Percentiles rank a stretch among this genome's conserved stretches.
phyloP scores from a whole-genome alignment of 2,329 filamentous ascomycete species.

The Fusarium heterosporum region DNA sequence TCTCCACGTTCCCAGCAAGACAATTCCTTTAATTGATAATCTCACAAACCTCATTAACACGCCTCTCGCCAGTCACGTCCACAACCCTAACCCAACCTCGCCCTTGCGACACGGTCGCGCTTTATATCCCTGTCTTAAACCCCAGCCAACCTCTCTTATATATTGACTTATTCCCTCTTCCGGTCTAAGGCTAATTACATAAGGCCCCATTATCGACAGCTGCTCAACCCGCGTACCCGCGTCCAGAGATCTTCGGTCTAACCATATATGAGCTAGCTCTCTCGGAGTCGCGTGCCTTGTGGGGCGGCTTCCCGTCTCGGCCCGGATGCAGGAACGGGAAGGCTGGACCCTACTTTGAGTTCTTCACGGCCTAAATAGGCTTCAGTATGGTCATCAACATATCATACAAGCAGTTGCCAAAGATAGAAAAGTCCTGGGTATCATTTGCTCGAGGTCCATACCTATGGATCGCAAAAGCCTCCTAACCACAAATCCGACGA shows the following conservation, averaged over 20 bases:
- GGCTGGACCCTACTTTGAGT: conserved; percentile 2
- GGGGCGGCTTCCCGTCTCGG: conserved; percentile 39
- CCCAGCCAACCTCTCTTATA: conserved; percentile 26
- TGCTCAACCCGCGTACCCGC: conserved; percentile 28
- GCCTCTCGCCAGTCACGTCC: conserved; percentile 24
- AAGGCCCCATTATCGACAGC: conserved; percentile 16
- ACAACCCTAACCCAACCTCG: conserved; percentile 26
- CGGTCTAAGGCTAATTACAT: conserved; percentile 22
- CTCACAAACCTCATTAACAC: not conserved
- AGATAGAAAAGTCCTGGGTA: conserved; percentile 45
- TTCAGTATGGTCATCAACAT: not conserved
- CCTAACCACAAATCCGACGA: conserved; percentile 27
- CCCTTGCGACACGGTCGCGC: conserved; percentile 33
- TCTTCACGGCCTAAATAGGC: not conserved
- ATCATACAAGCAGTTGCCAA: not conserved
- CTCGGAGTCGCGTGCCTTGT: conserved; percentile 30
- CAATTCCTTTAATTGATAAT: not conserved
- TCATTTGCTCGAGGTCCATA: conserved; percentile 44
- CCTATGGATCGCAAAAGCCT: conserved; percentile 36
- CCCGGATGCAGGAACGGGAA: conserved; percentile 41
- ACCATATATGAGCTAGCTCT: conserved; percentile 9
- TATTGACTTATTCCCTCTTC: conserved; percentile 46
- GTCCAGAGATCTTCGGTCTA: conserved; percentile 12
- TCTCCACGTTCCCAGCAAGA: not conserved
- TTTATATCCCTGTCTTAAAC: conserved; percentile 9